Evolutionary conservation across 306 rosid genomes (phyloP).

Genomic region (Glycine latifolia): DNA sequence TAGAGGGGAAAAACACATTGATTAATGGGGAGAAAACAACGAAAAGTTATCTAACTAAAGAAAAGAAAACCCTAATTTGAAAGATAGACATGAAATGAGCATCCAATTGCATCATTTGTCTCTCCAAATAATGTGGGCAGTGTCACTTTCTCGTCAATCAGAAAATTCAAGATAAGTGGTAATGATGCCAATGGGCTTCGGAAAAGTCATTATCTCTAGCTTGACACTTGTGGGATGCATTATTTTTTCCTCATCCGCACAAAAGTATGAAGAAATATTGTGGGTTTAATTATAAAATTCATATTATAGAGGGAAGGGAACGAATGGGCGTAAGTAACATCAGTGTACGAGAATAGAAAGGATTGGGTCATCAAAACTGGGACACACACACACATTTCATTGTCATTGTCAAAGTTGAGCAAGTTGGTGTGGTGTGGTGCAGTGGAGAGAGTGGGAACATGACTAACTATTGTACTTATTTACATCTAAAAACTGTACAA

Average conservation of each 20-base stretch:
- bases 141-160: slow-evolving; percentile 40
- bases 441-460: slow-evolving; percentile 1
- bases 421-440: slow-evolving; percentile 36
- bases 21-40: not conserved
- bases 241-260: slow-evolving; percentile 31
- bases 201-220: slow-evolving; percentile 4
- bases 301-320: not conserved
- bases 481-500: not conserved
- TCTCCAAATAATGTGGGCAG: slow-evolving; percentile 41
- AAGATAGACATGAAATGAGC: slow-evolving; percentile 21
- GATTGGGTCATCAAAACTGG: not conserved
- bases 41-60: not conserved
- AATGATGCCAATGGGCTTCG: not conserved
- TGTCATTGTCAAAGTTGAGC: slow-evolving; percentile 23
- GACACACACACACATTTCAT: not conserved
- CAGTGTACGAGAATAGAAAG: slow-evolving; percentile 47
- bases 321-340: slow-evolving; percentile 29
- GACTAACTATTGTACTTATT: not conserved
- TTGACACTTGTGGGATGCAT: slow-evolving; percentile 49
- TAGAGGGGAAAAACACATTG: not conserved
- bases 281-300: not conserved
- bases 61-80: not conserved
- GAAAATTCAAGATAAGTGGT: slow-evolving; percentile 4
- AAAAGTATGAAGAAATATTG: not conserved
- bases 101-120: not conserved